Percentiles rank a stretch among this genome's conserved stretches.
These are phyloP conservation scores for Primulina eburnea DNA, from an alignment of 257 asterid species.

Conservation along the genomic window DNA sequence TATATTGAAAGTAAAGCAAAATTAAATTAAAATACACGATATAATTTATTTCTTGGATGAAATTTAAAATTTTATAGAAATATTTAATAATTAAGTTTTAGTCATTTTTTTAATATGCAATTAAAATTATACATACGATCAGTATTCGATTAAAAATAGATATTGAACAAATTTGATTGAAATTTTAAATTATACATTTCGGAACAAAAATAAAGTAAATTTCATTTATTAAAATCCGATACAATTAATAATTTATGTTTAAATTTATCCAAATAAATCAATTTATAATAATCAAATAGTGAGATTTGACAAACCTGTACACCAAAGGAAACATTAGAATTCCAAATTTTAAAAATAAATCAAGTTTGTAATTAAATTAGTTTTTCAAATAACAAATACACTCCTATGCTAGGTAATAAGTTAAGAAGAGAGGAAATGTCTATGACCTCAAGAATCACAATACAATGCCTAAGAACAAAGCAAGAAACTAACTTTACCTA, in stretches of 20 bases:
- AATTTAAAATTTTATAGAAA: too few relatives aligned
- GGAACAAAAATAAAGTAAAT: too few relatives aligned
- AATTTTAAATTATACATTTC: too few relatives aligned
- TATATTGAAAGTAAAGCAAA: too few relatives aligned
- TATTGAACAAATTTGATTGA: neutral
- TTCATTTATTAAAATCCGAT: too few relatives aligned
- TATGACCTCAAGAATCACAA: neutral
- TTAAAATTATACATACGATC: too few relatives aligned
- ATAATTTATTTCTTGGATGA: neutral
- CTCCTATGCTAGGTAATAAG: neutral
- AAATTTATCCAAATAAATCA: neutral
- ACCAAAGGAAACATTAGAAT: neutral
- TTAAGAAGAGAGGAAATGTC: neutral
- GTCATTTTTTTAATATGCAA: too few relatives aligned
- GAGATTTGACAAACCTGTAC: neutral
- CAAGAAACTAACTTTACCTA: neutral
- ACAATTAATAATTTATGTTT: too few relatives aligned
- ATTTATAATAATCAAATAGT: too few relatives aligned
- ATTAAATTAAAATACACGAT: too few relatives aligned
- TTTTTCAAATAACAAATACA: conserved; percentile 5
- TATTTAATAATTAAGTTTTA: too few relatives aligned
- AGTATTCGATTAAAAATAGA: too few relatives aligned
- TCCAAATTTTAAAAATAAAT: neutral
- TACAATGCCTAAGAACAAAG: conserved; percentile 4
- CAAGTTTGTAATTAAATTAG: neutral